A percentile compares a stretch with the other conserved stretches of the same genome.
Conservation (phyloP, 2,329 filamentous ascomycete species). For the Alternaria sp. region DNA sequence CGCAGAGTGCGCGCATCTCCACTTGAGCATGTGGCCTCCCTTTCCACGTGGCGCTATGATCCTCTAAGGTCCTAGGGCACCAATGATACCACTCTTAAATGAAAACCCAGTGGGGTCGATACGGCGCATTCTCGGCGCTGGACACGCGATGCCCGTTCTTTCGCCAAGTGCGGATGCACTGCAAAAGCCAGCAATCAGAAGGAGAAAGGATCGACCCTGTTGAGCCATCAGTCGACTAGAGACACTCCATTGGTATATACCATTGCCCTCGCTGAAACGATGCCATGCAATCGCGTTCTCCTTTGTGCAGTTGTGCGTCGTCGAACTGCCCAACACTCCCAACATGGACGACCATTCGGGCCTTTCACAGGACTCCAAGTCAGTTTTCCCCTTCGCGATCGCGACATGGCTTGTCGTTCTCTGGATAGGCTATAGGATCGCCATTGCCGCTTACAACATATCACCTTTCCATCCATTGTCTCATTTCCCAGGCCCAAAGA, state of each 20-base stretch:
- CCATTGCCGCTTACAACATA: conserved; percentile 34
- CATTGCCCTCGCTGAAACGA: conserved; percentile 19
- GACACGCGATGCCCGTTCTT: neutral
- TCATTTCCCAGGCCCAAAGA: conserved; percentile 40
- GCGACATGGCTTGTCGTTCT: conserved; percentile 24
- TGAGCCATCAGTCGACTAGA: conserved; percentile 2
- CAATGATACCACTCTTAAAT: conserved; percentile 1
- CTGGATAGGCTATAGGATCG: conserved; percentile 31
- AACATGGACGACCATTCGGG: conserved; percentile 31
- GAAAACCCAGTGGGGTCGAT: conserved; percentile 4
- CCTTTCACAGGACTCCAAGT: conserved; percentile 17
- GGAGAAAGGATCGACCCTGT: conserved; percentile 14
- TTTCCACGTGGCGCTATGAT: conserved; percentile 12
- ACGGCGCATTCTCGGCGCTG: conserved; percentile 1
- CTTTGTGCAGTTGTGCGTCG: conserved; percentile 16
- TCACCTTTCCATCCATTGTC: conserved; percentile 37
- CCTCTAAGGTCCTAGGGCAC: neutral
- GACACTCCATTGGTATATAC: conserved; percentile 21
- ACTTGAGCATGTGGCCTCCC: conserved; percentile 1
- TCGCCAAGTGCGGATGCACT: conserved; percentile 4
- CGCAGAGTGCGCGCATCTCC: conserved; percentile 4
- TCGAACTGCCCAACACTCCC: conserved; percentile 6
- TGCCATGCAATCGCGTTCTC: conserved; percentile 8
- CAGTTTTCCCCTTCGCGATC: conserved; percentile 23
- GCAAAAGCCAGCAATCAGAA: conserved; percentile 8